Conservation (phyloP, 805 yeast species). For the Deakozyma indianensis region DNA sequence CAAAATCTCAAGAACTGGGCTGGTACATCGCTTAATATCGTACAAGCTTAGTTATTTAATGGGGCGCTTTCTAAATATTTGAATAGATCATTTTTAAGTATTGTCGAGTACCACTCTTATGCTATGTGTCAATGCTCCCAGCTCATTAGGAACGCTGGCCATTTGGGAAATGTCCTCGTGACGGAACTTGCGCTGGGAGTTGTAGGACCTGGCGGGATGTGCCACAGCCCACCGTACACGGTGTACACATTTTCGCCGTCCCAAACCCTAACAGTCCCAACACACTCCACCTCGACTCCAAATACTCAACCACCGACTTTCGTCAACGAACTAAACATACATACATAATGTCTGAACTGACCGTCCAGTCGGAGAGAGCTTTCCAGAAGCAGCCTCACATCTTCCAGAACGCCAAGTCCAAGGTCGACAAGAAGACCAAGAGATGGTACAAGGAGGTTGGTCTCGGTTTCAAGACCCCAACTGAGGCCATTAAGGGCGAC, state of each 20-base stretch:
- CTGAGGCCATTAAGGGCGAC: constrained; percentile 93
- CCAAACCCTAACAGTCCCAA: neutral
- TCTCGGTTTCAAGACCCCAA: constrained; percentile 99
- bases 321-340: constrained; percentile 3
- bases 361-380: constrained; percentile 99
- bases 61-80: no score
- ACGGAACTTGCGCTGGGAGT: no score
- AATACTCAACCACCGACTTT: no score
- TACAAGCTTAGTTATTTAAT: neutral
- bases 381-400: constrained; percentile 99
- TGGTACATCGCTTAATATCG: neutral
- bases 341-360: constrained; percentile 95
- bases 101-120: no score
- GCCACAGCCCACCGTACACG: no score
- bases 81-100: no score
- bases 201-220: no score
- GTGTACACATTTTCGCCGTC: neutral
- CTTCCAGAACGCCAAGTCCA: constrained; percentile 99
- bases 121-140: no score
- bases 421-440: constrained; percentile 97
- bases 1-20: neutral
- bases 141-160: no score
- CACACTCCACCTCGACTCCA: neutral
- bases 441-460: constrained; percentile 99
- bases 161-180: no score